Evolutionary conservation across 352 stramenopile genomes (phyloP).

Genomic region (Pythium sp.): DNA sequence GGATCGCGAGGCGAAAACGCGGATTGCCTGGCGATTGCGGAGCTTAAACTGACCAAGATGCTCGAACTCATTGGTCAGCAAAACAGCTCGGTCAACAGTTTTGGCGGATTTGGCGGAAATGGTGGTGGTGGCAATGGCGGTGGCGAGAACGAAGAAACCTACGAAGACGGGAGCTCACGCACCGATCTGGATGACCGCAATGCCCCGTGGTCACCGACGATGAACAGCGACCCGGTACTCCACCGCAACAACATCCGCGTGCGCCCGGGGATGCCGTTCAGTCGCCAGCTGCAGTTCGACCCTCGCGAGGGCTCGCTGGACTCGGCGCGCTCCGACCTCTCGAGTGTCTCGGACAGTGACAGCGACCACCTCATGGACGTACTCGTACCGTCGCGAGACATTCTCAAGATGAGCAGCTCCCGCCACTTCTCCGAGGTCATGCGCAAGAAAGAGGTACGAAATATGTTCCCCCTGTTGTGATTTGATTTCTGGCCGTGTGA

Average conservation of each 20-base stretch:
- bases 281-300: conserved; percentile 21
- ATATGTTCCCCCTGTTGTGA: background rate
- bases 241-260: conserved; percentile 82
- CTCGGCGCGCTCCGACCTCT: conserved; percentile 56
- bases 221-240: conserved; percentile 71
- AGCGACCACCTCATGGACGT: conserved; percentile 43
- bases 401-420: conserved; percentile 87
- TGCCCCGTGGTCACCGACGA: conserved; percentile 53
- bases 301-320: conserved; percentile 29
- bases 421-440: conserved; percentile 77
- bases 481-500: background rate
- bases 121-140: conserved; percentile 5
- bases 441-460: conserved; percentile 73
- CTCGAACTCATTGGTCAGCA: conserved; percentile 76
- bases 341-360: conserved; percentile 23
- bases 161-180: conserved; percentile 27
- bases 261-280: conserved; percentile 14
- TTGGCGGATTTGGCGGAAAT: conserved; percentile 36
- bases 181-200: conserved; percentile 54
- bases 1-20: conserved; percentile 38
- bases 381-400: conserved; percentile 69
- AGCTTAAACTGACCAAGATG: conserved; percentile 80
- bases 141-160: conserved; percentile 27
- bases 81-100: conserved; percentile 53
- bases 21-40: conserved; percentile 51